Conservation (phyloP, 73 alveolate genomes). For the Paramecium caudatum region DNA sequence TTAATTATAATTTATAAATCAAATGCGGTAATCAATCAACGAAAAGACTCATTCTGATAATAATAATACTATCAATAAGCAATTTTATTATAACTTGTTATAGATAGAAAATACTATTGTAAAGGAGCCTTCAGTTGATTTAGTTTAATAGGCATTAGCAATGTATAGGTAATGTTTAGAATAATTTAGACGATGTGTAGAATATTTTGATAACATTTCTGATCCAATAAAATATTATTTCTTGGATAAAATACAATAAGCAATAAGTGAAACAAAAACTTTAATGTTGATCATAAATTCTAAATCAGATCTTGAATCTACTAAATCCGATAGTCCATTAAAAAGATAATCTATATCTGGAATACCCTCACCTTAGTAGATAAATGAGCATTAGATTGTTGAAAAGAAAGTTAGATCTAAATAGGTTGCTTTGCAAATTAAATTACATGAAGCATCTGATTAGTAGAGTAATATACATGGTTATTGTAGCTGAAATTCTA, state of each 20-base stretch:
- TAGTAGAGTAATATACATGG: not conserved
- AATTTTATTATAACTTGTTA: not conserved
- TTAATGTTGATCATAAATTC: slow-evolving; percentile 8
- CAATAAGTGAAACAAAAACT: slow-evolving; percentile 25
- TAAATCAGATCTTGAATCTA: not conserved
- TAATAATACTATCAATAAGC: not conserved
- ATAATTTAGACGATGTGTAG: not conserved
- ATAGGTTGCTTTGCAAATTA: not conserved
- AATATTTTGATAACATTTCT: not conserved
- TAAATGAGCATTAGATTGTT: not conserved
- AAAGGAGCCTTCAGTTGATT: not conserved
- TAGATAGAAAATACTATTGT: not conserved
- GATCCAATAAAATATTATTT: slow-evolving; percentile 25
- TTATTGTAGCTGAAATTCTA: slow-evolving; percentile 2
- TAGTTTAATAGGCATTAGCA: not conserved
- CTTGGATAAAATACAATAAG: not conserved
- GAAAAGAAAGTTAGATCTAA: slow-evolving; percentile 20
- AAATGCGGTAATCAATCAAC: slow-evolving; percentile 18
- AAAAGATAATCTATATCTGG: not conserved
- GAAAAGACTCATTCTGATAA: slow-evolving; percentile 4
- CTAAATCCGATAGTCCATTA: not conserved
- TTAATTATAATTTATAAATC: slow-evolving; percentile 18
- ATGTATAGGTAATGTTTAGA: not conserved
- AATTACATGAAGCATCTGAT: slow-evolving; percentile 21
- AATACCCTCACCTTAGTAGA: not conserved